phyloP scores from a whole-genome alignment of 2,329 filamentous ascomycete species.

The Eutypa lata region DNA sequence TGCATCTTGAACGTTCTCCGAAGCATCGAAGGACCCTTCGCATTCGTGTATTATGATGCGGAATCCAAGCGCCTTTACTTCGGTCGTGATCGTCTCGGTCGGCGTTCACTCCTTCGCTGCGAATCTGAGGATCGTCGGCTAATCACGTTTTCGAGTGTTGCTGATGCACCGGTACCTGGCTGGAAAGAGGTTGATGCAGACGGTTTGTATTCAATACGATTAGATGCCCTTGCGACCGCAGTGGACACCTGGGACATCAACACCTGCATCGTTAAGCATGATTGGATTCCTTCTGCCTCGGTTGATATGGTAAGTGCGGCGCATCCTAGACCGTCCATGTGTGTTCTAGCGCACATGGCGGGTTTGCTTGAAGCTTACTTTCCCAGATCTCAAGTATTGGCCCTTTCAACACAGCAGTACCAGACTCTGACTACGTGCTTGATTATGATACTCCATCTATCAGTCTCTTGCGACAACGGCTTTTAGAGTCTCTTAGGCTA shows the following conservation, averaged over 20 bases:
- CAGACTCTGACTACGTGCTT: conserved; percentile 26
- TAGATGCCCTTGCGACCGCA: conserved; percentile 31
- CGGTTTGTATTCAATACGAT: conserved; percentile 69
- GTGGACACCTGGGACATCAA: conserved; percentile 9
- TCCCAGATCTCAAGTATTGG: conserved; percentile 52
- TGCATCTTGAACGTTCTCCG: conserved; percentile 52
- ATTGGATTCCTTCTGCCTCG: conserved; percentile 33
- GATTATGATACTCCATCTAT: conserved; percentile 48
- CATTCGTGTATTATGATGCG: conserved; percentile 80
- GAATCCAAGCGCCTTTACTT: conserved; percentile 65
- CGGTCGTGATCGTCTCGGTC: conserved; percentile 81
- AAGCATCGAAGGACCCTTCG: conserved; percentile 76
- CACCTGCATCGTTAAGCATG: conserved; percentile 18
- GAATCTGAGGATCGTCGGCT: conserved; percentile 34
- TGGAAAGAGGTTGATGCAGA: conserved; percentile 85
- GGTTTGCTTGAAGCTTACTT: conserved; percentile 39
- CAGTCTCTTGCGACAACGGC: conserved; percentile 46
- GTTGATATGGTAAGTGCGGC: conserved; percentile 42
- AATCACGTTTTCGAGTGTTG: conserved; percentile 69
- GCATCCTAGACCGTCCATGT: background rate
- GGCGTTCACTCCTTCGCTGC: conserved; percentile 72
- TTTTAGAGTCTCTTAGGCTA: conserved; percentile 60
- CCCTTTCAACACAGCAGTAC: conserved; percentile 46
- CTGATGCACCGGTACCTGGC: conserved; percentile 45
- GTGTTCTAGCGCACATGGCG: conserved; percentile 11